Evolutionary conservation across 768 basidiomycete genomes (phyloP).

Genomic region (Mrakia frigida): DNA sequence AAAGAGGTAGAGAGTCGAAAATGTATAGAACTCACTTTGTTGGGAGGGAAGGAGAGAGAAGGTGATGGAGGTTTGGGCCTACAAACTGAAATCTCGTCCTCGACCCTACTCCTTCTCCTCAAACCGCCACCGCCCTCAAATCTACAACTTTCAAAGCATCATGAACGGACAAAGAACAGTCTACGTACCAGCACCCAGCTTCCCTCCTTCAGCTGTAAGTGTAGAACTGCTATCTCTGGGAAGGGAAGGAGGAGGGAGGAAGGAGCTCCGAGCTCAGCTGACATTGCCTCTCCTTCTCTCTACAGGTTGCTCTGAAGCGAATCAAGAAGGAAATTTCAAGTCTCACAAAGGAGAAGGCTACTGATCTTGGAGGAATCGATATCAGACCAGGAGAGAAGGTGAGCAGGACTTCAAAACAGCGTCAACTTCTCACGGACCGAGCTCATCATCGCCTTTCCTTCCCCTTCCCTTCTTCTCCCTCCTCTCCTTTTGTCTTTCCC

Average conservation of each 20-base stretch:
- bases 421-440: background rate
- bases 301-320: constrained; percentile 28
- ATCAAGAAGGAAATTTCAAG: constrained; percentile 32
- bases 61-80: background rate
- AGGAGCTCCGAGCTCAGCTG: background rate
- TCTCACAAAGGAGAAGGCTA: constrained; percentile 22
- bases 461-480: background rate
- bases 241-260: background rate
- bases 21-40: background rate
- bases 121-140: background rate
- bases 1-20: background rate
- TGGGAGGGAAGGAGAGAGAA: background rate
- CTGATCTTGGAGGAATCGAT: constrained; percentile 27
- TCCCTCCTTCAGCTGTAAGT: background rate
- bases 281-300: background rate
- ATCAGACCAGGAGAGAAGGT: constrained; percentile 20
- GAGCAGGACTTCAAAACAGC: background rate
- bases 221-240: background rate
- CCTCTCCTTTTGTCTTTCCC: background rate
- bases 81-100: background rate
- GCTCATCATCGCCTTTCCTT: background rate
- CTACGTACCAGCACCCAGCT: background rate
- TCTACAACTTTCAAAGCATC: background rate
- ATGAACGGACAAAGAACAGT: constrained; percentile 8
- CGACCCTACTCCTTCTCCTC: background rate